These are phyloP conservation scores for Trametes polyzona DNA, from an alignment of 1,284 basidiomycete genomes.

Conservation along the genomic window DNA sequence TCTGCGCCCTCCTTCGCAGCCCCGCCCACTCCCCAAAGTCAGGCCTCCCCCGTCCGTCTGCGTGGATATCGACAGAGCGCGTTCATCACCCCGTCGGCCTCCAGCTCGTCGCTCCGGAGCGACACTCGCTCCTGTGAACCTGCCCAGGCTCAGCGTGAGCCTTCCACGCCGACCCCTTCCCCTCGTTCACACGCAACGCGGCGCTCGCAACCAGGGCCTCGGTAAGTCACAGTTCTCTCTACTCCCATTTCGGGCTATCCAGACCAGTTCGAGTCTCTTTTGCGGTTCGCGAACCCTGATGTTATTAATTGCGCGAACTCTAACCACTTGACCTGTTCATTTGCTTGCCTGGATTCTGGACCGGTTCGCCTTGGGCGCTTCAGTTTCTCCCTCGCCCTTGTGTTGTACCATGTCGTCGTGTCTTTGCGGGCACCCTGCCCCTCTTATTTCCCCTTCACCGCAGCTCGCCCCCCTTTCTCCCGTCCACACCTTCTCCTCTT, in stretches of 20 bases:
- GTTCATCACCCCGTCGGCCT: slow-evolving; percentile 25
- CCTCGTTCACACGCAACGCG: slow-evolving; percentile 30
- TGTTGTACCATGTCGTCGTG: slow-evolving; percentile 22
- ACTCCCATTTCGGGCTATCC: slow-evolving; percentile 12
- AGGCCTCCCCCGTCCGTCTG: slow-evolving; percentile 10
- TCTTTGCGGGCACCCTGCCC: slow-evolving; percentile 16
- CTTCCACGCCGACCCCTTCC: slow-evolving; percentile 31
- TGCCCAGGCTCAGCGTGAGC: slow-evolving; percentile 18
- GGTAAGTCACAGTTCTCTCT: slow-evolving; percentile 29
- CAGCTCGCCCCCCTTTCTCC: slow-evolving; percentile 25
- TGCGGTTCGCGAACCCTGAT: slow-evolving; percentile 14
- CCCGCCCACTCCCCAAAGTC: slow-evolving; percentile 26
- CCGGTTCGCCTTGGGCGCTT: slow-evolving; percentile 28
- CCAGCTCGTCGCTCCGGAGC: slow-evolving; percentile 24
- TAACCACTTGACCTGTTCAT: slow-evolving; percentile 28
- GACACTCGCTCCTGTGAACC: slow-evolving; percentile 11
- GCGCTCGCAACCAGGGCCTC: slow-evolving; percentile 19
- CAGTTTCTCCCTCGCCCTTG: slow-evolving; percentile 15
- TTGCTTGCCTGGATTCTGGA: slow-evolving; percentile 28
- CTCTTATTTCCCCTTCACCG: slow-evolving; percentile 26
- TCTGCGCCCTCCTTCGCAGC: slow-evolving; percentile 19
- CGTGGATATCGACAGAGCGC: slow-evolving; percentile 9
- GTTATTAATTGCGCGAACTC: slow-evolving; percentile 26
- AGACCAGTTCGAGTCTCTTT: slow-evolving; percentile 25
- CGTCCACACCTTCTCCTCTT: slow-evolving; percentile 21